Conservation (phyloP, 352 stramenopile species). For the Blastocystis sp. region DNA sequence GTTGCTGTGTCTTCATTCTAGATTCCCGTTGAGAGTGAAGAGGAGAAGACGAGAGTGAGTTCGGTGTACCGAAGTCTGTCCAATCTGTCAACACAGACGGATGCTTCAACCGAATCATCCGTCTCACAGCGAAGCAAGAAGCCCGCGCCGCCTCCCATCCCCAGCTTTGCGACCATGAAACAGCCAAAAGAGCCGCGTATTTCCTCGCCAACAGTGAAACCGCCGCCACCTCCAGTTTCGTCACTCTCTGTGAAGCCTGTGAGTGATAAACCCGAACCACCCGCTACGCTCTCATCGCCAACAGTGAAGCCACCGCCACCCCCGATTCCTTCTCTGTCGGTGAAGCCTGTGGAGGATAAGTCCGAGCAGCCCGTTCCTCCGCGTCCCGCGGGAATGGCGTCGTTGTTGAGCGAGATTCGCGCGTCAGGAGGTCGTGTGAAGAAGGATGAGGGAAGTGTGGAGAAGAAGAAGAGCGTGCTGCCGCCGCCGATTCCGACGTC, state of each 20-base stretch:
- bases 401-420: constrained; percentile 10
- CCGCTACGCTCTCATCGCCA: no score
- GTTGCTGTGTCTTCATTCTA: not conserved
- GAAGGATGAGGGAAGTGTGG: not conserved
- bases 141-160: not conserved
- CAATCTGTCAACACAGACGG: not conserved
- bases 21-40: constrained; percentile 23
- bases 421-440: constrained; percentile 26
- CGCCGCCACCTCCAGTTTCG: not conserved
- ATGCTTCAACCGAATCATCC: not conserved
- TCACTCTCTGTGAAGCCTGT: no score
- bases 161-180: not conserved
- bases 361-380: not conserved
- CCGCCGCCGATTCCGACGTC: constrained; percentile 21
- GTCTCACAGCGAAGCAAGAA: not conserved
- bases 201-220: not conserved
- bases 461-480: not conserved
- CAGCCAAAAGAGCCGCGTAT: not conserved
- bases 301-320: no score
- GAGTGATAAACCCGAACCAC: no score
- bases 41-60: not conserved
- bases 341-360: no score
- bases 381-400: not conserved
- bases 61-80: not conserved
- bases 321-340: no score